Evolutionary conservation across 805 yeast genomes (phyloP).

Genomic region (Kodamaea hsintzibuensis): DNA sequence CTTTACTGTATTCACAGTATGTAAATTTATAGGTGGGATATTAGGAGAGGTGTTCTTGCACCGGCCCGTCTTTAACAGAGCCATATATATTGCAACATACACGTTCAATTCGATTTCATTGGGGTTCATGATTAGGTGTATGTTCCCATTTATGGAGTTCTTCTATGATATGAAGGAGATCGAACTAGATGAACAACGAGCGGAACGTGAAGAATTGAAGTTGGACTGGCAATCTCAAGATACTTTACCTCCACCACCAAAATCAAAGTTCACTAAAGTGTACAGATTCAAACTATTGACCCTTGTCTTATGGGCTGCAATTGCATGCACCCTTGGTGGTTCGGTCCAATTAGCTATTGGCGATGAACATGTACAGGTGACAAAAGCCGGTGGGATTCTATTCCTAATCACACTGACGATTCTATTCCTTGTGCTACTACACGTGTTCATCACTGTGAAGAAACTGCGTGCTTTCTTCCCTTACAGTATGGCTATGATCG

Average conservation of each 20-base stretch:
- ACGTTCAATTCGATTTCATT: conserved; percentile 3
- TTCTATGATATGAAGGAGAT: neutral
- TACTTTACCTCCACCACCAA: neutral
- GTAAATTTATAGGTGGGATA: conserved; percentile 2
- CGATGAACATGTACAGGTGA: neutral
- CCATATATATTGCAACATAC: conserved; percentile 6
- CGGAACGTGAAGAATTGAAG: neutral
- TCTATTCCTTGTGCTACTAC: neutral
- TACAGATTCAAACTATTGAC: conserved; percentile 1
- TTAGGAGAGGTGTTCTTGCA: conserved; percentile 3
- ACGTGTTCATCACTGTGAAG: neutral
- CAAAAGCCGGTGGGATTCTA: conserved; percentile 1
- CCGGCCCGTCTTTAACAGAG: neutral
- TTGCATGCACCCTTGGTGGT: neutral
- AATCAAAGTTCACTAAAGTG: neutral
- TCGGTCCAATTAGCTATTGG: neutral
- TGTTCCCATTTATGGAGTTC: conserved; percentile 5
- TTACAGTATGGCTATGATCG: neutral
- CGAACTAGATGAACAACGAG: neutral
- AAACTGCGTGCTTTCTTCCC: neutral
- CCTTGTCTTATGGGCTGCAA: conserved; percentile 5
- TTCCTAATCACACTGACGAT: neutral
- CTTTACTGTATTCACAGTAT: conserved; percentile 1
- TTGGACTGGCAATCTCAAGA: conserved; percentile 1
- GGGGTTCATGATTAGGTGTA: conserved; percentile 4